phyloP scores from a whole-genome alignment of 2,329 filamentous ascomycete species.

The Diplodia sapinea region DNA sequence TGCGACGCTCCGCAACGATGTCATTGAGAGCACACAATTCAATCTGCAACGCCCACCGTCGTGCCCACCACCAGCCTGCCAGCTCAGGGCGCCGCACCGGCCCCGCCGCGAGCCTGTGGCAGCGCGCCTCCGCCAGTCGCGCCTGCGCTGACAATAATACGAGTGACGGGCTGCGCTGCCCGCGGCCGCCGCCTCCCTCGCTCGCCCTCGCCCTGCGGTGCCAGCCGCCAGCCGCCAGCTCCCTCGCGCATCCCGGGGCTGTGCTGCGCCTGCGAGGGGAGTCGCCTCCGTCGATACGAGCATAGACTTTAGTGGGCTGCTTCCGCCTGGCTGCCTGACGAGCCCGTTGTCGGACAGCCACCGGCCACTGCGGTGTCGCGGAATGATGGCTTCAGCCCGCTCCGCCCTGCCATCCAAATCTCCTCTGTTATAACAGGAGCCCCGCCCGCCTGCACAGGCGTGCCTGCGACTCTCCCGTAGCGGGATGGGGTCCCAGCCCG shows the following conservation, averaged over 20 bases:
- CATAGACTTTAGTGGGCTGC: slow-evolving; percentile 1
- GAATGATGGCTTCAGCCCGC: slow-evolving; percentile 18
- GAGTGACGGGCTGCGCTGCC: not conserved
- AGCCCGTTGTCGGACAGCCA: not conserved
- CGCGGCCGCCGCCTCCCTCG: not conserved
- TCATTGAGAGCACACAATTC: slow-evolving; percentile 21
- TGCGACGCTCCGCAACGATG: slow-evolving; percentile 1
- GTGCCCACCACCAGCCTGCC: slow-evolving; percentile 4
- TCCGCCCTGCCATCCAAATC: slow-evolving; percentile 24
- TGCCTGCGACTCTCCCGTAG: slow-evolving; percentile 14
- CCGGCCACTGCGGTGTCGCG: not conserved
- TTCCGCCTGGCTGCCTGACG: slow-evolving; percentile 15
- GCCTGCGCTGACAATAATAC: not conserved
- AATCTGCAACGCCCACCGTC: slow-evolving; percentile 26
- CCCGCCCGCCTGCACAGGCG: slow-evolving; percentile 12
- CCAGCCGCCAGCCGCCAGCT: not conserved
- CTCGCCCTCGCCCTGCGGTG: not conserved
- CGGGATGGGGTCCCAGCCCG: not conserved
- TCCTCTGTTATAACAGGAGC: slow-evolving; percentile 27
- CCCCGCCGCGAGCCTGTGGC: slow-evolving; percentile 14
- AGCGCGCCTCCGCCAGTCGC: slow-evolving; percentile 2
- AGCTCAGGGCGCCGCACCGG: slow-evolving; percentile 8
- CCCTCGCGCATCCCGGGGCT: not conserved
- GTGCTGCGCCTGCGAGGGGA: slow-evolving; percentile 18
- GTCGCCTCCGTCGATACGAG: slow-evolving; percentile 10